phyloP scores from a whole-genome alignment of 169 alveolate species.

The Fabrea salina region DNA sequence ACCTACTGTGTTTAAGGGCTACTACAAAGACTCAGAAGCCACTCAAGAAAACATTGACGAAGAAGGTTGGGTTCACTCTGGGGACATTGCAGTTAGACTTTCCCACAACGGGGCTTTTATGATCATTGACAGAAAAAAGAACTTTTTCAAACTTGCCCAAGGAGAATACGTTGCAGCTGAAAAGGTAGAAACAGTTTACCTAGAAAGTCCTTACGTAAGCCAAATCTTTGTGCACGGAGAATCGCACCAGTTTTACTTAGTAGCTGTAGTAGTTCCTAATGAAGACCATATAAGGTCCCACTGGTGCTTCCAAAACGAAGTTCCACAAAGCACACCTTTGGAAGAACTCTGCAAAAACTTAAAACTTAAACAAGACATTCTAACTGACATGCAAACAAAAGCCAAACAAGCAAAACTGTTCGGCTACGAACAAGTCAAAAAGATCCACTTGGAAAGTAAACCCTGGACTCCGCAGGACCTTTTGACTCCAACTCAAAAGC shows the following conservation, averaged over 20 bases:
- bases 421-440: constrained; percentile 43
- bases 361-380: not conserved
- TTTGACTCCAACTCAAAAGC: constrained; percentile 49
- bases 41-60: constrained; percentile 85
- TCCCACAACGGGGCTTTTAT: constrained; percentile 80
- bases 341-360: not conserved
- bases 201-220: constrained; percentile 69
- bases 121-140: constrained; percentile 94
- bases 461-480: constrained; percentile 41
- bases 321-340: not conserved
- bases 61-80: constrained; percentile 93
- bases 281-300: constrained; percentile 28
- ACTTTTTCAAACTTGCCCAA: constrained; percentile 92
- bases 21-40: constrained; percentile 81
- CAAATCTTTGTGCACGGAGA: constrained; percentile 89
- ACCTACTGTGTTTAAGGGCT: constrained; percentile 82
- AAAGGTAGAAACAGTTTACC: constrained; percentile 84
- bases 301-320: not conserved
- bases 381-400: not conserved
- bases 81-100: constrained; percentile 86
- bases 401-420: not conserved
- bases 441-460: constrained; percentile 29
- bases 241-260: constrained; percentile 71
- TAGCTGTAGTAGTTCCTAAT: constrained; percentile 79
- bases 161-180: constrained; percentile 97